phyloP scores from a whole-genome alignment of 1,284 basidiomycete genomes.

The Lentinula novae-zelandiae region DNA sequence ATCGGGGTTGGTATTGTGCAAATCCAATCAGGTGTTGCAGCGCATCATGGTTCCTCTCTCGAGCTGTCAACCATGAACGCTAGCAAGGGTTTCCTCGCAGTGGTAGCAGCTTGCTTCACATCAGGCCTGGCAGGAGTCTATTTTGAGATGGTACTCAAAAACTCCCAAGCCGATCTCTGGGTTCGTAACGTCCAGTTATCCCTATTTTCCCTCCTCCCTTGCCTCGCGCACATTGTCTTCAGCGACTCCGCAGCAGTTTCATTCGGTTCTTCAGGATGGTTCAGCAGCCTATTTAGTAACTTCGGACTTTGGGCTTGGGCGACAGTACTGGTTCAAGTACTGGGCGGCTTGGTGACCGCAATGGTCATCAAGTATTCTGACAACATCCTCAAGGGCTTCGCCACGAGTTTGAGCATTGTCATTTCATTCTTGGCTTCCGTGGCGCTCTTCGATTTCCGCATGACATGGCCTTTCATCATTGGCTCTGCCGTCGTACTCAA shows the following conservation, averaged over 20 bases:
- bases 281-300: slow-evolving; percentile 59
- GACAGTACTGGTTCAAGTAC: slow-evolving; percentile 84
- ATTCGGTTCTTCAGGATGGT: slow-evolving; percentile 26
- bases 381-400: slow-evolving; percentile 92
- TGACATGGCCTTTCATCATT: slow-evolving; percentile 81
- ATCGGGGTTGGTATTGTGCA: slow-evolving; percentile 93
- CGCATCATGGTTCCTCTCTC: slow-evolving; percentile 27
- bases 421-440: slow-evolving; percentile 91
- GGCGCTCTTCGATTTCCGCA: slow-evolving; percentile 82
- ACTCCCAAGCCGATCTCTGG: slow-evolving; percentile 88
- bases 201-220: slow-evolving; percentile 90
- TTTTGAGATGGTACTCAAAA: slow-evolving; percentile 97
- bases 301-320: slow-evolving; percentile 92
- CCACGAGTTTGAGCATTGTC: slow-evolving; percentile 89
- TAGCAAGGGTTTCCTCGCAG: slow-evolving; percentile 83
- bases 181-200: slow-evolving; percentile 96
- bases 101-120: slow-evolving; percentile 90
- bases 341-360: slow-evolving; percentile 89
- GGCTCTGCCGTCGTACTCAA: slow-evolving; percentile 81
- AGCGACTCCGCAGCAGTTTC: slow-evolving; percentile 33
- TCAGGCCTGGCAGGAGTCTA: slow-evolving; percentile 98
- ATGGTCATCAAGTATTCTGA: slow-evolving; percentile 85
- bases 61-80: slow-evolving; percentile 66
- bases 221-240: slow-evolving; percentile 80
- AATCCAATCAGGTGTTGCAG: slow-evolving; percentile 61